Base-by-base conservation (phyloP, 2,329 filamentous ascomycete species). In the Aspergillus ruber region DNA sequence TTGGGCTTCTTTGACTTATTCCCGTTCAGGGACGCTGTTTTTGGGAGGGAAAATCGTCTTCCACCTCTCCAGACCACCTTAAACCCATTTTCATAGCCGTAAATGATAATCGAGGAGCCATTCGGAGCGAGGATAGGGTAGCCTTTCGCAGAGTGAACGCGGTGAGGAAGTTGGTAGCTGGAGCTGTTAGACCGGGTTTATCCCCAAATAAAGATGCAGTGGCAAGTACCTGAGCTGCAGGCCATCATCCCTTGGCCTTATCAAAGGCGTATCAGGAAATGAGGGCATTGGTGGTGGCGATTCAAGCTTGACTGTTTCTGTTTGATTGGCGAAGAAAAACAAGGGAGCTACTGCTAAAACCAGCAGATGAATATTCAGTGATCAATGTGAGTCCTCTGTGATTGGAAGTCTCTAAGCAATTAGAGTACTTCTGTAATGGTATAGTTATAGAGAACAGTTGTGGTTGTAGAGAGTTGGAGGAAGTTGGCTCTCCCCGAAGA, bases 41-140 rank as follows among this genome's bases (percentile, higher is more conserved):
- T 60, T 33, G 57, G 47, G 21, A 55, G 49, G 29, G 74, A 74
- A 47, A 79, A 71, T 1, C 68, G 65, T 25, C 69, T 72, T 3
- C 81, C 81, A 39, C 80, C 80, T 63, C 78, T 73, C 82, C 82
- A 85, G 25, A 82, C 55, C 43, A 84, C 65, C 48, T 75, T 74
- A 18, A 85, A 56, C 4, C 82, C 82, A 38, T 70, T 71, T 38
- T 78, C 75, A 53, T 83, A 76, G 42, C 77, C 82, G 55, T 81
- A 83, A 10, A 84, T 58, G 40, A 84, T 70, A 49, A 85, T 70
- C 2, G 77, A 79, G 3, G 82, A 84, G 60, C 80, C 80, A 63
- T 84, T 83, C 18, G 79, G 75, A 17, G 80, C 72, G 51, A 72
- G 71, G 33, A 78, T 62, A 5, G 82, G 81, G 58, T 84, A 84